Percentiles rank a stretch among this genome's conserved stretches.
Evolutionary conservation across 805 yeast species (phyloP).

Genomic region (Starmerella potacharoeniae): DNA sequence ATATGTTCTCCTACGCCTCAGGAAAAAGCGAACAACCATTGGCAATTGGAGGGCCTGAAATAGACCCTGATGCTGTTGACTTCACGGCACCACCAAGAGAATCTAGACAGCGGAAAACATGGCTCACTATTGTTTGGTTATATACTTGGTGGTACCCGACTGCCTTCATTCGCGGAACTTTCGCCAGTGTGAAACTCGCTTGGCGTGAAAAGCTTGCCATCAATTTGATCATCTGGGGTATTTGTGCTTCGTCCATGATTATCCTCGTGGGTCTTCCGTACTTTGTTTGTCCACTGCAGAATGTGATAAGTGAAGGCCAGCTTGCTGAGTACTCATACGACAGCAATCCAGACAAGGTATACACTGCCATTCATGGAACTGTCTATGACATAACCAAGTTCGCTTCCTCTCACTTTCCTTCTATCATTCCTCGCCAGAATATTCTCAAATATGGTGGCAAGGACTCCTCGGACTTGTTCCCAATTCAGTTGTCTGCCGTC

Average conservation of each 20-base stretch:
- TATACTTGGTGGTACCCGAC: conserved; percentile 36
- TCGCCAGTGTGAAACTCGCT: conserved; percentile 32
- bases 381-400: conserved; percentile 32
- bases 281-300: conserved; percentile 33
- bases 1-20: conserved; percentile 28
- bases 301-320: conserved; percentile 29
- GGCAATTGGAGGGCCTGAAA: conserved; percentile 17
- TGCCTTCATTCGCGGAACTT: conserved; percentile 25
- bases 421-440: conserved; percentile 28
- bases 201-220: conserved; percentile 37
- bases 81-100: conserved; percentile 23
- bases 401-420: conserved; percentile 32
- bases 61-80: conserved; percentile 27
- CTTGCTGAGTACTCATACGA: conserved; percentile 26
- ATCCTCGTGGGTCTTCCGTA: conserved; percentile 33
- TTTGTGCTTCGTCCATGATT: conserved; percentile 28
- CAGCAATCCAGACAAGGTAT: conserved; percentile 27
- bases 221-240: conserved; percentile 33
- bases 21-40: background rate
- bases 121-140: conserved; percentile 32
- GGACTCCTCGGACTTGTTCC: conserved; percentile 30
- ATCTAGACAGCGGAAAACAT: conserved; percentile 27
- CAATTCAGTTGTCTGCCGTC: conserved; percentile 32
- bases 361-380: conserved; percentile 31
- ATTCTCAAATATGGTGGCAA: conserved; percentile 32